Base-by-base conservation (phyloP, 1,284 basidiomycete species). In the Thelephora terrestris region DNA sequence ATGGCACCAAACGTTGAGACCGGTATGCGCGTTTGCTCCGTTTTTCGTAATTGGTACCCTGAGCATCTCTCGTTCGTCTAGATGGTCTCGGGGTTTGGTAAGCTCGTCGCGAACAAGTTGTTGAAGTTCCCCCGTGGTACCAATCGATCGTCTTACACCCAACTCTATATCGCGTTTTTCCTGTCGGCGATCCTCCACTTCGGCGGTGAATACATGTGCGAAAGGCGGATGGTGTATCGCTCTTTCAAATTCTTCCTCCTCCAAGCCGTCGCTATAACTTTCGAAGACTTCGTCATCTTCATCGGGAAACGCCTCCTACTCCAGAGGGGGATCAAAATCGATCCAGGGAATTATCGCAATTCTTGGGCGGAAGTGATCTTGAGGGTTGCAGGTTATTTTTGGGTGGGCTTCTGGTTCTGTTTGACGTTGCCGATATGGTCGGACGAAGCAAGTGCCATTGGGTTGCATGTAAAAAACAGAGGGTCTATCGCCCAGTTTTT, bases 91-190 rank as follows among this genome's bases (percentile, higher is more conserved):
- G 51, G 56, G 5, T 52, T 56, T 12, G 56, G 61, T 1, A 60
- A 58, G 43, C 45, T 45, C 7, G 45, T 53, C 21, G 47, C 53
- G 39, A 42, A 42, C 5, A 54, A 51, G 9, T 17, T 43, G 6
- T 34, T 58, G 18, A 46, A 53, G 3, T 56, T 61, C 46, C 51
- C 50, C 10, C 50, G 49, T 0, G 61, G 63, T 6, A 52, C 56
- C 0, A 50, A 50, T 16, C 43, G 43, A 10, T 64, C 64, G 0
- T 58, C 59, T 4, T 63, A 64, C 50, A 58, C 55, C 9, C 64
- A 67, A 47, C 58, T 67, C 14, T 64, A 62, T 50, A 50, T 57
- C 23, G 62, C 56, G 4, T 66, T 67, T 56, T 48, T 61, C 23
- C 37, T 65, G 27, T 64, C 65, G 0, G 61, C 58, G 9, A 17